These are phyloP conservation scores for Radiomyces spectabilis DNA, from an alignment of 192 early-diverging fungal species.

Conservation along the genomic window DNA sequence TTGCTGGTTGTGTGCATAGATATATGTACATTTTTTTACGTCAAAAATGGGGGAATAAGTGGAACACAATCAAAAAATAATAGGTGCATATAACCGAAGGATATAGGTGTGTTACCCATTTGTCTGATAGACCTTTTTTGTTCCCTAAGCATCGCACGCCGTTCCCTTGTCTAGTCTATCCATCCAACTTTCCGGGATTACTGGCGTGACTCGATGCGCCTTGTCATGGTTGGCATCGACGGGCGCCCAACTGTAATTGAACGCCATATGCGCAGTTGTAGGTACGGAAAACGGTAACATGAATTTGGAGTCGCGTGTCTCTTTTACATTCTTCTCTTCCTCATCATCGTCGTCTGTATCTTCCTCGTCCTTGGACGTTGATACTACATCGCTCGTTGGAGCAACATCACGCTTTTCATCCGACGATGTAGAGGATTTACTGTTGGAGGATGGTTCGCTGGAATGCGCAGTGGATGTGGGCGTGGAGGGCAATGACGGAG, in stretches of 20 bases:
- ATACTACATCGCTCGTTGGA: too few species aligned
- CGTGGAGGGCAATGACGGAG: neutral
- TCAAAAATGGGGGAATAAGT: neutral
- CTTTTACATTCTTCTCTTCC: slow-evolving; percentile 22
- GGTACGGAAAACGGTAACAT: slow-evolving; percentile 58
- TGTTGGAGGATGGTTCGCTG: too few species aligned
- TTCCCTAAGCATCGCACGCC: too few species aligned
- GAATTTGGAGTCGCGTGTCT: slow-evolving; percentile 42
- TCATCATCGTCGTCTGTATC: slow-evolving; percentile 3
- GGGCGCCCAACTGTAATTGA: neutral
- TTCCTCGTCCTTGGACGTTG: too few species aligned
- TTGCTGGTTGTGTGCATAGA: too few species aligned
- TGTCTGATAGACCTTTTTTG: too few species aligned
- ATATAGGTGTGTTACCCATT: neutral
- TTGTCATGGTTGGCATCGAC: neutral
- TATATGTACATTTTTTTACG: too few species aligned
- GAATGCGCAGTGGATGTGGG: too few species aligned
- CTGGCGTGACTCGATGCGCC: neutral
- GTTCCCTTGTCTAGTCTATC: slow-evolving; percentile 21
- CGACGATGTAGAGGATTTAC: too few species aligned
- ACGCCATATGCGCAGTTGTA: slow-evolving; percentile 33
- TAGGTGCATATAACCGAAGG: neutral
- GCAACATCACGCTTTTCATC: too few species aligned
- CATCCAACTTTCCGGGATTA: slow-evolving; percentile 29
- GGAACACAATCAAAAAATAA: neutral